A percentile compares a stretch with the other conserved stretches of the same genome.
These are phyloP conservation scores for Theileria orientalis DNA, from an alignment of 169 alveolate genomes.

Conservation along the genomic window DNA sequence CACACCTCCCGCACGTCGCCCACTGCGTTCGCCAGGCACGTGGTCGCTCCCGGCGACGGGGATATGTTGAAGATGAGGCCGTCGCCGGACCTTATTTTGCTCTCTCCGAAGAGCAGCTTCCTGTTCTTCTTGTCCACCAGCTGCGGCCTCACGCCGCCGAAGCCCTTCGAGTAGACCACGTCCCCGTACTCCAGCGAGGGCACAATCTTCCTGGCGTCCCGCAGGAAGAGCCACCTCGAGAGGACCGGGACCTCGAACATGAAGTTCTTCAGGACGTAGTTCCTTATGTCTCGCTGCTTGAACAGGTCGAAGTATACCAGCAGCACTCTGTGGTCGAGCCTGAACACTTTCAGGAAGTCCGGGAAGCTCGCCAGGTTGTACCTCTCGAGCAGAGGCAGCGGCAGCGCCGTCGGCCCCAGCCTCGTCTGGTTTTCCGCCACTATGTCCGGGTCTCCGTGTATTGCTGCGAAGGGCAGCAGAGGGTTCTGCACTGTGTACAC, in stretches of 20 bases:
- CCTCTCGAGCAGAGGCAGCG: constrained; percentile 82
- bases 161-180: constrained; percentile 78
- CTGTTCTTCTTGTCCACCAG: constrained; percentile 74
- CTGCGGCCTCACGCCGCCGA: constrained; percentile 85
- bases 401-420: constrained; percentile 85
- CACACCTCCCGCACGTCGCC: constrained; percentile 78
- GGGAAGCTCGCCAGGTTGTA: constrained; percentile 71
- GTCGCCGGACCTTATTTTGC: constrained; percentile 75
- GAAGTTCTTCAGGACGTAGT: constrained; percentile 75
- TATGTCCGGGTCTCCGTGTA: constrained; percentile 87
- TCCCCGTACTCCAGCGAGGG: constrained; percentile 77
- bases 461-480: constrained; percentile 82
- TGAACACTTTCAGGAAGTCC: constrained; percentile 76
- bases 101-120: constrained; percentile 82
- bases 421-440: constrained; percentile 73
- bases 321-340: constrained; percentile 69
- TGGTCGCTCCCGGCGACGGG: constrained; percentile 87
- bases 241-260: constrained; percentile 79
- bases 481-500: constrained; percentile 86
- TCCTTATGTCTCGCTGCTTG: constrained; percentile 71
- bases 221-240: constrained; percentile 70
- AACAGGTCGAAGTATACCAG: constrained; percentile 74
- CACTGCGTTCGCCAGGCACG: constrained; percentile 83
- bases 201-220: constrained; percentile 80
- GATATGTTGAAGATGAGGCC: constrained; percentile 81